Evolutionary conservation across 768 basidiomycete species (phyloP).

Genomic region (Gelatoporia subvermispora): DNA sequence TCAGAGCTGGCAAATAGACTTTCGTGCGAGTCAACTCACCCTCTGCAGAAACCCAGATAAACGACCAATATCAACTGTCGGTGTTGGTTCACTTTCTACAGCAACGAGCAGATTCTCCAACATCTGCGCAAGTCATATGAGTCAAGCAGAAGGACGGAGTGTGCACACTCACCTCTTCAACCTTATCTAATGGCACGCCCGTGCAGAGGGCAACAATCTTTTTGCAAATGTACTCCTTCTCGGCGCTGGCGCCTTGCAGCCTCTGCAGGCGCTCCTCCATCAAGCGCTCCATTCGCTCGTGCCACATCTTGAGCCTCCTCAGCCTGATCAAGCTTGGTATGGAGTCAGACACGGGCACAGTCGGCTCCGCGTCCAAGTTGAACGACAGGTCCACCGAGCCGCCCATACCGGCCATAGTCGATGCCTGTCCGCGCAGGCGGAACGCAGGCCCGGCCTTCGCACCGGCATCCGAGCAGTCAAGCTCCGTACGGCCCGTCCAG

Average conservation of each 20-base stretch:
- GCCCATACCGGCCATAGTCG: constrained; percentile 61
- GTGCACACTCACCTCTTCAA: constrained; percentile 71
- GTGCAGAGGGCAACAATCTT: constrained; percentile 89
- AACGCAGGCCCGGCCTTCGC: constrained; percentile 56
- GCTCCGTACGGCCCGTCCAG: constrained; percentile 74
- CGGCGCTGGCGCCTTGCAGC: constrained; percentile 75
- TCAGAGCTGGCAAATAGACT: background rate
- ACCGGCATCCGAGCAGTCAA: constrained; percentile 35
- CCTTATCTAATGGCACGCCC: constrained; percentile 79
- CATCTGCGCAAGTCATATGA: constrained; percentile 45
- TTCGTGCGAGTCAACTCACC: constrained; percentile 38
- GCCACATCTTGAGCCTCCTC: constrained; percentile 79
- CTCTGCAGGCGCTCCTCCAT: constrained; percentile 64
- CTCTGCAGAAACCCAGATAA: constrained; percentile 92
- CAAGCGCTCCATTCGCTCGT: constrained; percentile 69
- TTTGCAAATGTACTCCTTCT: constrained; percentile 89
- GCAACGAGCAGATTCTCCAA: constrained; percentile 81
- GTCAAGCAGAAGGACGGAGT: background rate
- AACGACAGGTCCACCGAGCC: constrained; percentile 59
- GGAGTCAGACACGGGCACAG: constrained; percentile 57
- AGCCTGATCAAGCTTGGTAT: constrained; percentile 61
- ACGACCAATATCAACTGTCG: constrained; percentile 76
- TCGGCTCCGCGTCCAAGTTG: constrained; percentile 69
- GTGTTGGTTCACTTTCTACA: constrained; percentile 75
- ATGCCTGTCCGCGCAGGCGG: constrained; percentile 60